Evolutionary conservation across 1,284 basidiomycete genomes (phyloP).

Genomic region (Austroboletus olivaceoglutinosus): DNA sequence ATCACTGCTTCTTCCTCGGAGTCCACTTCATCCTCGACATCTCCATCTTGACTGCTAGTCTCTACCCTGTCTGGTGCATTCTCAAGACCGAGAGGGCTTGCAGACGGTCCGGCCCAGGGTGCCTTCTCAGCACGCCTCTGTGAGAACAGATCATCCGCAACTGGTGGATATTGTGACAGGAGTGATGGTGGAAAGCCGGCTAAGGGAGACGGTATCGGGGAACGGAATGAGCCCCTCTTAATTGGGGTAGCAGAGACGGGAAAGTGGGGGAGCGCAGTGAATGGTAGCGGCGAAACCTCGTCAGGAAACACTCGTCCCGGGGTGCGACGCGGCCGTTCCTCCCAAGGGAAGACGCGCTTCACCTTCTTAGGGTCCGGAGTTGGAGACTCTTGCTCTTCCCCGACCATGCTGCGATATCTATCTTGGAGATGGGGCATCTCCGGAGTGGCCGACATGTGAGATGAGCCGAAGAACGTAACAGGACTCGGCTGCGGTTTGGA

Average conservation of each 20-base stretch:
- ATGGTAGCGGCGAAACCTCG: conserved; percentile 50
- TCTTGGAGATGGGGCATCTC: conserved; percentile 57
- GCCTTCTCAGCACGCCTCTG: conserved; percentile 70
- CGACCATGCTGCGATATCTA: conserved; percentile 60
- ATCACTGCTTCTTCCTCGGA: conserved; percentile 40
- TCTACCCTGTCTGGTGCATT: conserved; percentile 54
- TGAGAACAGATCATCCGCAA: conserved; percentile 81
- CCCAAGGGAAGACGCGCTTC: conserved; percentile 92
- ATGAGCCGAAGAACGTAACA: conserved; percentile 57
- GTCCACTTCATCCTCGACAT: conserved; percentile 80
- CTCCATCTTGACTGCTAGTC: conserved; percentile 73
- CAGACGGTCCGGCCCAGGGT: conserved; percentile 47
- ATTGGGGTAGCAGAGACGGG: conserved; percentile 34
- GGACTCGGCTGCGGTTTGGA: conserved; percentile 36
- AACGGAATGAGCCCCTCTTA: conserved; percentile 16
- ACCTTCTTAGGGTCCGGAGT: conserved; percentile 74
- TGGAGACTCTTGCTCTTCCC: conserved; percentile 36
- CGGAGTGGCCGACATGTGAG: conserved; percentile 58
- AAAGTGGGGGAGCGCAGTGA: conserved; percentile 32
- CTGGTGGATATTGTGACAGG: conserved; percentile 80
- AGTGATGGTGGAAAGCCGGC: conserved; percentile 54
- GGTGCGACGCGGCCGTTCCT: conserved; percentile 61
- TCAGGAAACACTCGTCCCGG: conserved; percentile 79
- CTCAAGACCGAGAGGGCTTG: conserved; percentile 46
- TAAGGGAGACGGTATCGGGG: conserved; percentile 34